Conservation (phyloP, 805 yeast species). For the Maudiozyma barnettii region DNA sequence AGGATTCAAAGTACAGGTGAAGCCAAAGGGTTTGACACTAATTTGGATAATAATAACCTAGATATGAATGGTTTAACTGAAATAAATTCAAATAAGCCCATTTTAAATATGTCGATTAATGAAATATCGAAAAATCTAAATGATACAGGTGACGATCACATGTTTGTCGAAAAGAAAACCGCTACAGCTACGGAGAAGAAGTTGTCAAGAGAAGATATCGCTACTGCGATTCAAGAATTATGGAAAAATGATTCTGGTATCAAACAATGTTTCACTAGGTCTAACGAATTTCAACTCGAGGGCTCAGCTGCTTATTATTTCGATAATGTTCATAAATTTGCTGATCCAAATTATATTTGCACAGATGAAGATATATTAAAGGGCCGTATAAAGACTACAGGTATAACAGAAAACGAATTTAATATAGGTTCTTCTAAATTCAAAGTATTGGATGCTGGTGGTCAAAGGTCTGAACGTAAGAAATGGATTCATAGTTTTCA, state of each 20-base stretch:
- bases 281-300: conserved; percentile 79
- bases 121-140: conserved; percentile 21
- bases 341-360: conserved; percentile 56
- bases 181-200: conserved; percentile 5
- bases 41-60: background rate
- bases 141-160: conserved; percentile 18
- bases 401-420: conserved; percentile 82
- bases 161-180: conserved; percentile 14
- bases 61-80: background rate
- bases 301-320: conserved; percentile 76
- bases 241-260: conserved; percentile 72
- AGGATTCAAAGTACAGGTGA: conserved; percentile 47
- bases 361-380: conserved; percentile 74
- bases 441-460: conserved; percentile 90
- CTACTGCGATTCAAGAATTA: conserved; percentile 54
- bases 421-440: conserved; percentile 55
- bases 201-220: conserved; percentile 45
- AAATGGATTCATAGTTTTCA: conserved; percentile 96
- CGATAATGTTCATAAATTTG: conserved; percentile 57
- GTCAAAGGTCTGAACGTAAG: conserved; percentile 82
- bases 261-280: conserved; percentile 42
- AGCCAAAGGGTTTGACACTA: conserved; percentile 28
- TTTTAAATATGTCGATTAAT: conserved; percentile 2
- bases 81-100: background rate
- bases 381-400: conserved; percentile 92